phyloP scores from a whole-genome alignment of 495 filamentous ascomycete genomes.

The Copromyces sp. region DNA sequence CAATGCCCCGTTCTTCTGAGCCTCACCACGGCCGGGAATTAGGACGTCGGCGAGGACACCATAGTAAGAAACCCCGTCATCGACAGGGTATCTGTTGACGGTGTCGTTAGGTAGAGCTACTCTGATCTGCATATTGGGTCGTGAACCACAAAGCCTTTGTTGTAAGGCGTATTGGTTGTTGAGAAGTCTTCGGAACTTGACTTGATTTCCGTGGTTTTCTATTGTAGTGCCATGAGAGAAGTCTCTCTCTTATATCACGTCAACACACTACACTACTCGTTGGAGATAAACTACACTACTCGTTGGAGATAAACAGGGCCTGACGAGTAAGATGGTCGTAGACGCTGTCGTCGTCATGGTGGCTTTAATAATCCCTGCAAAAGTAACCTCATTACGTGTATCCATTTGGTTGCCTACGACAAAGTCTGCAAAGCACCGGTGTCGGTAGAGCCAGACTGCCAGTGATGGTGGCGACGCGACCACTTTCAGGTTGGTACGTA shows the following conservation, averaged over 20 bases:
- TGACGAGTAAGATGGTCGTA: neutral
- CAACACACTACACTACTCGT: neutral
- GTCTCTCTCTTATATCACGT: neutral
- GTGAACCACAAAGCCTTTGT: neutral
- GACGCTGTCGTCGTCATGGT: neutral
- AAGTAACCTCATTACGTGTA: neutral
- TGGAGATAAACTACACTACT: neutral
- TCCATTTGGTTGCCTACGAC: neutral
- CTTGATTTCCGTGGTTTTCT: neutral
- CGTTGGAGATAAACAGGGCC: neutral
- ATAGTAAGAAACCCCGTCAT: neutral
- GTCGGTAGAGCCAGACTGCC: neutral
- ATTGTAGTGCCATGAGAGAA: neutral
- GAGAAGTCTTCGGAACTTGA: neutral
- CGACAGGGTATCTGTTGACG: neutral
- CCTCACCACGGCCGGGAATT: slow-evolving; percentile 36
- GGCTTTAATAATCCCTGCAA: neutral
- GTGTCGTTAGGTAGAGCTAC: neutral
- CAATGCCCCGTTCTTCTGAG: slow-evolving; percentile 28
- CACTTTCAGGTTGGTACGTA: too few relatives aligned
- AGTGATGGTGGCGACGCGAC: neutral
- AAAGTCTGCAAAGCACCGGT: neutral
- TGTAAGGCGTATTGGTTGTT: neutral
- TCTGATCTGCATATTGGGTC: neutral
- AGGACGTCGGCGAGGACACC: slow-evolving; percentile 20